Conservation (phyloP, 1,139 yeast species). For the Saccharomyces hybrid region DNA sequence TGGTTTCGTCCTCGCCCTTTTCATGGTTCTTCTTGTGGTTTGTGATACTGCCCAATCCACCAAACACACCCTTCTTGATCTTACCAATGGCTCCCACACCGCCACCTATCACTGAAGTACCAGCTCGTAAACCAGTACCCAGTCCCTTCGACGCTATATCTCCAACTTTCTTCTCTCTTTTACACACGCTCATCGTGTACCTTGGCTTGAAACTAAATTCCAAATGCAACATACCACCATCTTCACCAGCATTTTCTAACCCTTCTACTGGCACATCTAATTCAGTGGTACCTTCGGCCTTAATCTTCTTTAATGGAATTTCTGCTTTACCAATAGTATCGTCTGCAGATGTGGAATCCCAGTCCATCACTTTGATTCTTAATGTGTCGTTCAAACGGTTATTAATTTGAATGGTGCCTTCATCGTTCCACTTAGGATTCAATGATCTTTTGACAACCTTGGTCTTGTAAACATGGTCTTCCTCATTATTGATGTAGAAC, state of each 20-base stretch:
- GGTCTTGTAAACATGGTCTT: constrained; percentile 54
- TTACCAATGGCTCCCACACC: constrained; percentile 38
- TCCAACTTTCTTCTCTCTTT: constrained; percentile 31
- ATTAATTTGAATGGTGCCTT: constrained; percentile 39
- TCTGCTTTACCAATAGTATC: constrained; percentile 69
- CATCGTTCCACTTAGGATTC: constrained; percentile 81
- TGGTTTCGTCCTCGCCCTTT: neutral
- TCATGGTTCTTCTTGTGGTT: constrained; percentile 8
- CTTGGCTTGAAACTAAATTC: constrained; percentile 61
- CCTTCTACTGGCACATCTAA: constrained; percentile 46
- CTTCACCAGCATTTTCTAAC: constrained; percentile 37
- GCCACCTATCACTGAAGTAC: constrained; percentile 35
- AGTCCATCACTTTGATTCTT: constrained; percentile 59
- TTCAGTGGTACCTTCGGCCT: constrained; percentile 47
- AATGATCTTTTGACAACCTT: constrained; percentile 78
- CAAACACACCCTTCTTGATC: constrained; percentile 14
- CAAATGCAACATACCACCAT: constrained; percentile 59
- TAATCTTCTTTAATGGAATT: constrained; percentile 53
- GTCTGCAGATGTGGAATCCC: constrained; percentile 89
- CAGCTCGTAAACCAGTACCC: constrained; percentile 32
- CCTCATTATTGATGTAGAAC: constrained; percentile 56
- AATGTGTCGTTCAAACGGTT: constrained; percentile 58
- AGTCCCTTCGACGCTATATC: constrained; percentile 36
- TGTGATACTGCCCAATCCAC: constrained; percentile 38
- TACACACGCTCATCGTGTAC: constrained; percentile 41